Percentiles rank a stretch among this genome's conserved stretches.
phyloP scores from a whole-genome alignment of 2,329 filamentous ascomycete species.

The Daldinia eschscholtzii region DNA sequence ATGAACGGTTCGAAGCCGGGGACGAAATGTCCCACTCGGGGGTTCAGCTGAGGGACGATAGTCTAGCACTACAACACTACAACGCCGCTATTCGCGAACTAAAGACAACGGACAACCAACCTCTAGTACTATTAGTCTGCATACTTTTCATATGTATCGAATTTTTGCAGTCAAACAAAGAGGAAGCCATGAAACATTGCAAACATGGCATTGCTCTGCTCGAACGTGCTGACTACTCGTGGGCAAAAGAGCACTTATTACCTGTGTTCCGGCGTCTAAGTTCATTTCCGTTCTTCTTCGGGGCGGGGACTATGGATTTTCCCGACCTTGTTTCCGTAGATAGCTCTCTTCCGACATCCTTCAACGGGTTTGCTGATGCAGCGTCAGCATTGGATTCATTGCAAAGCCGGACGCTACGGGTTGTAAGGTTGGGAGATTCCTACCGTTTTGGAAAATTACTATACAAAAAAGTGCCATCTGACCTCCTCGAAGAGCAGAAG shows the following conservation, averaged over 20 bases:
- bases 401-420: constrained; percentile 48
- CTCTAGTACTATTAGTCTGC: constrained; percentile 57
- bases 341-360: constrained; percentile 42
- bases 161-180: constrained; percentile 55
- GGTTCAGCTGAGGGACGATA: constrained; percentile 42
- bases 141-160: constrained; percentile 61
- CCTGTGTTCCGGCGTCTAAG: constrained; percentile 57
- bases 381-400: constrained; percentile 53
- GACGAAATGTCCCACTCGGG: constrained; percentile 19
- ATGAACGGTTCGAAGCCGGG: constrained; percentile 48
- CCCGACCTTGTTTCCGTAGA: constrained; percentile 45
- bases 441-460: constrained; percentile 46
- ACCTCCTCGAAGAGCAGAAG: constrained; percentile 44
- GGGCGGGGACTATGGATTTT: constrained; percentile 40
- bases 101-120: constrained; percentile 49
- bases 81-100: constrained; percentile 57
- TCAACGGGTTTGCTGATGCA: constrained; percentile 47
- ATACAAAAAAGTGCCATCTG: constrained; percentile 30
- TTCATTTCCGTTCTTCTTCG: constrained; percentile 57
- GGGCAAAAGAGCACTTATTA: constrained; percentile 52
- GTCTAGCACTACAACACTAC: constrained; percentile 57
- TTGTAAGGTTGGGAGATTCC: constrained; percentile 50
- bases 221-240: constrained; percentile 49
- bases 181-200: constrained; percentile 55
- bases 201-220: constrained; percentile 57